Percentiles rank a stretch among this genome's conserved stretches.
These are phyloP conservation scores for Przewalskia tangutica DNA, from an alignment of 257 asterid species.

Conservation along the genomic window DNA sequence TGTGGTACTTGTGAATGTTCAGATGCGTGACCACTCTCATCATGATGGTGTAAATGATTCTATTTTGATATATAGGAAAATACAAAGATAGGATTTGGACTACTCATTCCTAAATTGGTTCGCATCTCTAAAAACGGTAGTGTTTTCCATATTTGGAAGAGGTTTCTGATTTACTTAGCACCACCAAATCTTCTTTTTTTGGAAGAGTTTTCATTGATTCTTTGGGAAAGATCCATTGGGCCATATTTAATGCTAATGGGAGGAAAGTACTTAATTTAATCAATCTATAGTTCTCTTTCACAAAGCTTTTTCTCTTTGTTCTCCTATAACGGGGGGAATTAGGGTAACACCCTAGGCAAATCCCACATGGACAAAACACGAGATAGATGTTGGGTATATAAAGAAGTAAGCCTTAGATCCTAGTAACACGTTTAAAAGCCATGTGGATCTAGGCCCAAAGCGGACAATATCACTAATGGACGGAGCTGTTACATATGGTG, in stretches of 20 bases:
- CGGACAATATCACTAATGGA: neutral
- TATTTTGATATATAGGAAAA: neutral
- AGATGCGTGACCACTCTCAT: neutral
- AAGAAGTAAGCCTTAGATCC: too few relatives aligned
- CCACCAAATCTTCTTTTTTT: too few relatives aligned
- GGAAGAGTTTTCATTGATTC: neutral
- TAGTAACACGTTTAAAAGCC: too few relatives aligned
- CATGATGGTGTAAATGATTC: neutral
- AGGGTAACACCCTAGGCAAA: too few relatives aligned
- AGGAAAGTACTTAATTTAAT: neutral
- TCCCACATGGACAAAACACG: too few relatives aligned
- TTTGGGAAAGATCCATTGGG: neutral
- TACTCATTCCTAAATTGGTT: neutral
- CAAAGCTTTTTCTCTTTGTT: neutral
- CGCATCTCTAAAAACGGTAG: neutral
- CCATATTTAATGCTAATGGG: too few relatives aligned
- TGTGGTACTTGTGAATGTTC: neutral
- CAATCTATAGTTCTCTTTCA: neutral
- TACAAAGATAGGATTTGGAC: neutral
- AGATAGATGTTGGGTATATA: too few relatives aligned
- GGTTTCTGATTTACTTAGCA: neutral
- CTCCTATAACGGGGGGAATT: neutral
- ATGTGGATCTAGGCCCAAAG: too few relatives aligned
- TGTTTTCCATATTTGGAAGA: neutral
- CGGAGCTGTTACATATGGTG: too few relatives aligned